These are phyloP conservation scores for Xylaria sp. DNA, from an alignment of 495 filamentous ascomycete genomes.

Conservation along the genomic window DNA sequence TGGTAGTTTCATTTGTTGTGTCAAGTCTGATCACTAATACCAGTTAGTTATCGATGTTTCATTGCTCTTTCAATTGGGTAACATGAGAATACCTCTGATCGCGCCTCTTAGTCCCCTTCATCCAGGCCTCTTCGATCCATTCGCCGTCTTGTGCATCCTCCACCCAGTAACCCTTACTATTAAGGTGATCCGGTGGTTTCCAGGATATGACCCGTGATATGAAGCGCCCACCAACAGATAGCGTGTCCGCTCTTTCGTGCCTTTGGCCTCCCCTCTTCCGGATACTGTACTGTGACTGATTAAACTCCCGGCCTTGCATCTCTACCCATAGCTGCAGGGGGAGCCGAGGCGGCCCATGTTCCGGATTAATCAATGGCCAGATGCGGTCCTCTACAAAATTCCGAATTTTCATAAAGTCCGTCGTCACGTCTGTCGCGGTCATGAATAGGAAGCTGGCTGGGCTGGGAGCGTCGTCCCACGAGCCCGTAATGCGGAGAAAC, in stretches of 20 bases:
- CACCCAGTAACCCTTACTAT: not conserved
- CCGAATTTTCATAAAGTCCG: not conserved
- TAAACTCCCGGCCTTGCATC: not conserved
- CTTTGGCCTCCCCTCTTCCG: not conserved
- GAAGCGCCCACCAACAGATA: not conserved
- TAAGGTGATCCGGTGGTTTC: not conserved
- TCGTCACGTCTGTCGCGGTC: not conserved
- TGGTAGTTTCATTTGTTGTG: not conserved
- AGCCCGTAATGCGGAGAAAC: not conserved
- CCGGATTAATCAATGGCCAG: not conserved
- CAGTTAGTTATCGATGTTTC: not conserved
- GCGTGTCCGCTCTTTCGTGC: not conserved
- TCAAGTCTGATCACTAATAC: not conserved
- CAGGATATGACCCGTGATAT: not conserved
- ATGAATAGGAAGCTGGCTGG: not conserved
- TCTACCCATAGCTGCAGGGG: not conserved
- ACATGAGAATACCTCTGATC: not conserved
- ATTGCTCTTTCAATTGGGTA: not conserved
- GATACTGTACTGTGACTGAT: not conserved
- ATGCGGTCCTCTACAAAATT: not conserved
- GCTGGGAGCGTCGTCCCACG: not conserved
- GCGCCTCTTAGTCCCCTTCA: not conserved
- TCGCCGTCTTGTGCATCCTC: not conserved
- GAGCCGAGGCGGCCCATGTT: not conserved
- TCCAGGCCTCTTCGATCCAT: conserved; percentile 7